phyloP scores from a whole-genome alignment of 169 alveolate genomes.

The Plasmodium chabaudi region DNA sequence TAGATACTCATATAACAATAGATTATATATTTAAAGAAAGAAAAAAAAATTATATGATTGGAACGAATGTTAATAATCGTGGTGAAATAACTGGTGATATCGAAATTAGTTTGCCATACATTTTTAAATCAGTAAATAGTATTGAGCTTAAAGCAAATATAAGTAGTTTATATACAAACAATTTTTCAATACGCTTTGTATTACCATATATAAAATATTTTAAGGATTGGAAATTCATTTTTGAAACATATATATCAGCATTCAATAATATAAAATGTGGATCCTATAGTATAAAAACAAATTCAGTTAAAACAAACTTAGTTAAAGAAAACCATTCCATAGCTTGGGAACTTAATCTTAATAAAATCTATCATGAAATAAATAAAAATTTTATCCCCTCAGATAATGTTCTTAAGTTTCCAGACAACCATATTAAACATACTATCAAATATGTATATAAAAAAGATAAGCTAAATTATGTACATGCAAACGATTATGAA shows the following conservation, averaged over 20 bases:
- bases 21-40: conserved; percentile 25
- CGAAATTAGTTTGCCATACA: conserved; percentile 38
- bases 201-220: conserved; percentile 17
- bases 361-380: conserved; percentile 30
- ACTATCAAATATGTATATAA: conserved; percentile 30
- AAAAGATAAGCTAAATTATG: conserved; percentile 15
- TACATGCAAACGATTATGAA: background rate
- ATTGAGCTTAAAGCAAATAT: conserved; percentile 44
- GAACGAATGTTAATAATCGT: conserved; percentile 60
- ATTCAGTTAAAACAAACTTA: conserved; percentile 23
- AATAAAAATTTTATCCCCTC: conserved; percentile 29
- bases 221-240: conserved; percentile 8
- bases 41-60: conserved; percentile 51
- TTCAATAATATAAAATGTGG: conserved; percentile 32
- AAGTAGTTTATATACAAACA: conserved; percentile 68
- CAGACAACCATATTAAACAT: conserved; percentile 29
- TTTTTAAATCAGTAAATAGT: conserved; percentile 46
- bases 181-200: conserved; percentile 32
- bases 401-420: conserved; percentile 7
- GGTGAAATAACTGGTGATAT: conserved; percentile 71
- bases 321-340: conserved; percentile 27
- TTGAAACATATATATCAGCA: conserved; percentile 34
- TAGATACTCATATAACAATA: conserved; percentile 3
- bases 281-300: conserved; percentile 21
- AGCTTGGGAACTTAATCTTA: conserved; percentile 38